phyloP scores from a whole-genome alignment of 2,329 filamentous ascomycete genomes.

The Dothistroma septosporum region DNA sequence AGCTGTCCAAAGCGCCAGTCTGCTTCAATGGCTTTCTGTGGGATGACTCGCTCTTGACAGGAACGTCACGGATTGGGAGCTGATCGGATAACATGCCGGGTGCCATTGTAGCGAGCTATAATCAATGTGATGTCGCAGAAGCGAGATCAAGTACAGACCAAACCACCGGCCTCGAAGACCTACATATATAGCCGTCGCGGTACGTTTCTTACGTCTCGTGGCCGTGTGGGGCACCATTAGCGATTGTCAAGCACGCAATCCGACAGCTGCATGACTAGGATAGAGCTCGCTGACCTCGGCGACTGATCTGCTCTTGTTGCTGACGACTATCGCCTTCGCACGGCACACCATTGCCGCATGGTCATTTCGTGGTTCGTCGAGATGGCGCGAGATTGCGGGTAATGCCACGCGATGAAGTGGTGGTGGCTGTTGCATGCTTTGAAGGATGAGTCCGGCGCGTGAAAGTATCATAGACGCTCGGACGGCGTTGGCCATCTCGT shows the following conservation, averaged over 20 bases:
- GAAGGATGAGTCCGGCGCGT: background rate
- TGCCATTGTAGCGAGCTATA: constrained; percentile 11
- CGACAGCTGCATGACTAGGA: background rate
- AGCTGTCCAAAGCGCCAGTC: constrained; percentile 41
- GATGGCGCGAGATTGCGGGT: background rate
- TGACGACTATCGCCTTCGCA: background rate
- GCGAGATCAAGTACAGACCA: background rate
- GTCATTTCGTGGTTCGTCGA: background rate
- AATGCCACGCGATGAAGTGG: background rate
- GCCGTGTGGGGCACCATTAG: background rate
- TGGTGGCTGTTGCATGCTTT: background rate
- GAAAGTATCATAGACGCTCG: background rate
- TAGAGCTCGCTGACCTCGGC: background rate
- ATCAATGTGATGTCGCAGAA: background rate
- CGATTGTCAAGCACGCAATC: background rate
- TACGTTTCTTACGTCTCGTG: background rate
- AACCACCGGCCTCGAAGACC: background rate
- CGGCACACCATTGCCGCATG: background rate
- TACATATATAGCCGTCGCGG: background rate
- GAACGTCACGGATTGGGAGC: background rate
- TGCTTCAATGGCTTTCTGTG: constrained; percentile 44
- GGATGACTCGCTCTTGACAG: constrained; percentile 3
- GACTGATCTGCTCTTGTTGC: background rate
- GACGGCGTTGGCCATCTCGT: too few relatives aligned
- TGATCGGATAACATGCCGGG: constrained; percentile 18